Conservation (phyloP, 78 protist genomes). For the Dictyostelium brefeldianum region DNA sequence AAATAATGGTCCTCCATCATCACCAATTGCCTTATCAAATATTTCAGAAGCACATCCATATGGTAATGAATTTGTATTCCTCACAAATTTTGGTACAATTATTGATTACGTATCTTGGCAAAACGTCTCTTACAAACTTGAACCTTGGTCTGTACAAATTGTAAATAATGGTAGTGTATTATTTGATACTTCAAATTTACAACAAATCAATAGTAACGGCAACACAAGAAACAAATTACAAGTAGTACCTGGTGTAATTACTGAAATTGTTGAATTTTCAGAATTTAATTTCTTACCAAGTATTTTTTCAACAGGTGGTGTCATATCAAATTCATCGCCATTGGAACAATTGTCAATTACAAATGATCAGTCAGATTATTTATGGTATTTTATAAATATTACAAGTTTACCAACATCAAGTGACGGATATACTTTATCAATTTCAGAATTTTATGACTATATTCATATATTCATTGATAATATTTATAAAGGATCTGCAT, state of each 20-base stretch:
- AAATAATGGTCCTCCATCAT: neutral
- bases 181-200: constrained; percentile 28
- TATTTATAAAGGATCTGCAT: neutral
- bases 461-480: constrained; percentile 24
- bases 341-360: constrained; percentile 21
- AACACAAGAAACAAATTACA: neutral
- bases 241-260: neutral
- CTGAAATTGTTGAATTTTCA: neutral
- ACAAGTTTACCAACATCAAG: neutral
- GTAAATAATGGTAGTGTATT: neutral
- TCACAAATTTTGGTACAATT: neutral
- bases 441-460: neutral
- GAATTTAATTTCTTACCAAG: neutral
- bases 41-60: neutral
- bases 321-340: constrained; percentile 1
- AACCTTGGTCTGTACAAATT: constrained; percentile 47
- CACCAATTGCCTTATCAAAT: neutral
- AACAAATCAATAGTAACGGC: no score
- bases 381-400: constrained; percentile 30
- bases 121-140: neutral
- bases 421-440: neutral
- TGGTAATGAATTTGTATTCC: neutral
- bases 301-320: no score
- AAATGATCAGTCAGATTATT: constrained; percentile 32
- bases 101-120: neutral